Evolutionary conservation across 805 yeast genomes (phyloP).

Genomic region (Tanozyma kutaoensis): DNA sequence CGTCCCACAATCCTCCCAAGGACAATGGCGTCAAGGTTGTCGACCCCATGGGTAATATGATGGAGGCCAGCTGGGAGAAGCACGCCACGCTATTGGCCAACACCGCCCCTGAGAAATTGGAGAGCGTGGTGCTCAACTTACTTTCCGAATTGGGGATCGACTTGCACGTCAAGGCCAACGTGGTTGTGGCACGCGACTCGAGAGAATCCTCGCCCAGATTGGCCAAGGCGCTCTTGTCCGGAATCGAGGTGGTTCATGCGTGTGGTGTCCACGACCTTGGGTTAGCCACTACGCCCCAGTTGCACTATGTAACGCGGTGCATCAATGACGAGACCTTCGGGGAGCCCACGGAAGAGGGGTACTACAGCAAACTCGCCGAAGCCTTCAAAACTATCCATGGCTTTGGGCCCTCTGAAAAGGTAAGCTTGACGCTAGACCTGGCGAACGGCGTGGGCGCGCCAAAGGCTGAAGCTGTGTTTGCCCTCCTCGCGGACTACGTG

Average conservation of each 20-base stretch:
- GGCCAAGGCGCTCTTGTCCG: constrained; percentile 43
- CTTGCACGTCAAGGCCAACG: constrained; percentile 25
- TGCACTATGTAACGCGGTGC: constrained; percentile 74
- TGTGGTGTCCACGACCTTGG: constrained; percentile 40
- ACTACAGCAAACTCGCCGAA: constrained; percentile 46
- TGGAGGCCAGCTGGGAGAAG: constrained; percentile 72
- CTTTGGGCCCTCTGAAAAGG: constrained; percentile 7
- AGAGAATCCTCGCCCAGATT: constrained; percentile 71
- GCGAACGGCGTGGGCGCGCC: constrained; percentile 98
- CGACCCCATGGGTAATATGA: constrained; percentile 88
- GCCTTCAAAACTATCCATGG: constrained; percentile 34
- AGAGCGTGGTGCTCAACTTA: constrained; percentile 21
- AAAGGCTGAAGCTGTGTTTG: constrained; percentile 38
- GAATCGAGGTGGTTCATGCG: constrained; percentile 34
- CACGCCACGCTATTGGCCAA: constrained; percentile 76
- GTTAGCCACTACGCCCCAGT: constrained; percentile 82
- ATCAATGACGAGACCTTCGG: constrained; percentile 59
- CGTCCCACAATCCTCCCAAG: constrained; percentile 84
- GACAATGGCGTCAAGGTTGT: constrained; percentile 73
- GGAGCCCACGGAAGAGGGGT: constrained; percentile 49
- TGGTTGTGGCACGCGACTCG: constrained; percentile 76
- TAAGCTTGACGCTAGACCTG: constrained; percentile 61
- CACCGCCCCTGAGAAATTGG: constrained; percentile 33
- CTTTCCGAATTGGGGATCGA: constrained; percentile 33
- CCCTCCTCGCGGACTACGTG: constrained; percentile 27